Conservation (phyloP, 495 filamentous ascomycete species). For the Xylaria flabelliformis region DNA sequence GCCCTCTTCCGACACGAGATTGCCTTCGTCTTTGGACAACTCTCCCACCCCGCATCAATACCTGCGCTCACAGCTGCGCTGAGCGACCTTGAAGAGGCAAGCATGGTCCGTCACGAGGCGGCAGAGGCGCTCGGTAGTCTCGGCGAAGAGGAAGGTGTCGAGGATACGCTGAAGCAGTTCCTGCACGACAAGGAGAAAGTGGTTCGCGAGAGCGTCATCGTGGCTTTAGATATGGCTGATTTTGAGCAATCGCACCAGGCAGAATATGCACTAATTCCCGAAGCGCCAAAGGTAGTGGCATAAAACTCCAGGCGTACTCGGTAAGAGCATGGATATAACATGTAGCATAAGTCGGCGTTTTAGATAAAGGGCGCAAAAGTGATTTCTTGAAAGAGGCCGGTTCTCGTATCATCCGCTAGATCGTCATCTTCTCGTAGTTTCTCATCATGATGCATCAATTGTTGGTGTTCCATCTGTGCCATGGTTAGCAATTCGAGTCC, state of each 20-base stretch:
- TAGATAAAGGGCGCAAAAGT: conserved; percentile 36
- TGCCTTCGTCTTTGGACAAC: conserved; percentile 96
- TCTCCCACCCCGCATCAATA: conserved; percentile 94
- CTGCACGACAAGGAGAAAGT: conserved; percentile 89
- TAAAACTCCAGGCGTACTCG: conserved; percentile 26
- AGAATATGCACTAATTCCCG: conserved; percentile 90
- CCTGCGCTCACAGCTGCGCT: conserved; percentile 81
- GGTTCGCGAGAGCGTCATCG: conserved; percentile 91
- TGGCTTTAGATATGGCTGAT: conserved; percentile 97
- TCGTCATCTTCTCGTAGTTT: conserved; percentile 16
- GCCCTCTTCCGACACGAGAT: conserved; percentile 98
- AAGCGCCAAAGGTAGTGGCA: conserved; percentile 49
- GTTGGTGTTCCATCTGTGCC: conserved; percentile 64
- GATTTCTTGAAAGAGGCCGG: conserved; percentile 25
- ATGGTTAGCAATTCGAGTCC: conserved; percentile 36
- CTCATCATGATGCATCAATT: conserved; percentile 51
- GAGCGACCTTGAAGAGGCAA: conserved; percentile 77
- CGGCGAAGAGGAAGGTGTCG: conserved; percentile 91
- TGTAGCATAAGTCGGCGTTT: conserved; percentile 39
- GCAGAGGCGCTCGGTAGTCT: conserved; percentile 97
- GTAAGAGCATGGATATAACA: conserved; percentile 28
- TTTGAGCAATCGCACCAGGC: conserved; percentile 88
- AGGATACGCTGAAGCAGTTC: conserved; percentile 81
- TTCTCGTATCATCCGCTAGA: conserved; percentile 9
- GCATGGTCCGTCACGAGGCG: conserved; percentile 98